Conservation (phyloP, 2,329 filamentous ascomycete genomes). For the Fusarium lyarnte region DNA sequence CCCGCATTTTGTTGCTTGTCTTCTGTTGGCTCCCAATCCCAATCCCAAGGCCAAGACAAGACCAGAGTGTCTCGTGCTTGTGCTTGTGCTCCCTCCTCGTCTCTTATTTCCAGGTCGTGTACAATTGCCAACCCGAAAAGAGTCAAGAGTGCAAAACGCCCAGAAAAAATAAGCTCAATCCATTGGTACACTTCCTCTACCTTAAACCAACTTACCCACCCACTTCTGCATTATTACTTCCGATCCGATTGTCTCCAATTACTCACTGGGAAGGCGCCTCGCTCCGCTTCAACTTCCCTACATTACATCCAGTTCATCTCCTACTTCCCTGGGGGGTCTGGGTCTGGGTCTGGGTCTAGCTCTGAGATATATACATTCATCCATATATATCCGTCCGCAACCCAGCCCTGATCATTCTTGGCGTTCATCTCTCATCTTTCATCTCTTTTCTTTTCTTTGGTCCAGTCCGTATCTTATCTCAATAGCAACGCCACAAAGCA, state of each 20-base stretch:
- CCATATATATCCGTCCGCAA: background rate
- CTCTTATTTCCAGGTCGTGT: conserved; percentile 9
- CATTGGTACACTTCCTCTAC: conserved; percentile 9
- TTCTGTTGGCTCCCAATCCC: background rate
- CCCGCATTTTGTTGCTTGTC: conserved; percentile 34
- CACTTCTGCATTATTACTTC: background rate
- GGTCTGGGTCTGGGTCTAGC: background rate
- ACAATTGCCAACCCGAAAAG: conserved; percentile 2
- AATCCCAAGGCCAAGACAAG: background rate
- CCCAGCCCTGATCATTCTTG: conserved; percentile 17
- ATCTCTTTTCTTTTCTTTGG: background rate
- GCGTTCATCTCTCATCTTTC: conserved; percentile 32
- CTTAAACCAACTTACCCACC: conserved; percentile 16
- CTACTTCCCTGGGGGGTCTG: background rate
- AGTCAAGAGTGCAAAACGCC: conserved; percentile 14
- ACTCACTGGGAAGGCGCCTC: background rate
- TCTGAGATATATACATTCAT: conserved; percentile 16
- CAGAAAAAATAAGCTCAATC: conserved; percentile 22
- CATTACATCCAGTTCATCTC: conserved; percentile 8
- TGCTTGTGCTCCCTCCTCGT: background rate
- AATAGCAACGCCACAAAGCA: background rate
- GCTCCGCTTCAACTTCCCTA: conserved; percentile 9
- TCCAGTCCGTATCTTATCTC: conserved; percentile 4
- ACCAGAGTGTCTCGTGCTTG: background rate
- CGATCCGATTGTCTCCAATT: conserved; percentile 1